Base-by-base conservation (phyloP, 1,139 yeast species). In the Debaryomyces singareniensis region DNA sequence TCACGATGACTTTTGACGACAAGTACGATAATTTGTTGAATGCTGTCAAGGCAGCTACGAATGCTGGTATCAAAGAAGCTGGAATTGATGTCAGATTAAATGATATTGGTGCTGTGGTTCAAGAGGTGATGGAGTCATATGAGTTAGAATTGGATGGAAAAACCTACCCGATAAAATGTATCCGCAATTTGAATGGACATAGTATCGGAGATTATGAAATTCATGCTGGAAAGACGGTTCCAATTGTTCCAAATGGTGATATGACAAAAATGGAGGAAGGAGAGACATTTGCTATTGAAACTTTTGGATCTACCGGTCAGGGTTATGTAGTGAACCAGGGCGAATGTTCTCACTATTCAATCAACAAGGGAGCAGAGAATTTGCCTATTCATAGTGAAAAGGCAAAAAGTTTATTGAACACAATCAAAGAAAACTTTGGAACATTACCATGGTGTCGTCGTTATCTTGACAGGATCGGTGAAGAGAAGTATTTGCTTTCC, bases 261-360 rank as follows among this genome's bases (percentile, higher is more conserved):
- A 75, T 74, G 58, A 89, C 97, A 15, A 89, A 89, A 68, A 89
- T 91, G 96, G 99, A 93, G 56, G 99, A 91, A 62, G 96, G 96
- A 38, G 98, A 91, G 55, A 81, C 87, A 3, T 91, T 86, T 67
- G 99, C 99, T 34, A 89, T 93, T 49, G 99, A 91, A 59, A 91
- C 99, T 3, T 91, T 91, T 49, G 98, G 98, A 4, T 76, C 96
- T 26, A 91, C 98, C 2, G 99, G 99, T 38, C 75, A 82, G 39
- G 99, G 97, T 16, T 80, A 79, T 46, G 98, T 91, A 24, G 63
- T 79, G 31, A 68, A 78, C 14, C 82, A 78, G 38, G 98, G 98
- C 28, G 98, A 93, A 57, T 81, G 91, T 47, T 87, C 96, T 7
- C 99, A 91, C 60, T 91, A 91, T 53, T 89, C 95, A 22, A 63